Evolutionary conservation across 371 early-diverging fungal species (phyloP).

Genomic region (Syncephalastrum racemosum): DNA sequence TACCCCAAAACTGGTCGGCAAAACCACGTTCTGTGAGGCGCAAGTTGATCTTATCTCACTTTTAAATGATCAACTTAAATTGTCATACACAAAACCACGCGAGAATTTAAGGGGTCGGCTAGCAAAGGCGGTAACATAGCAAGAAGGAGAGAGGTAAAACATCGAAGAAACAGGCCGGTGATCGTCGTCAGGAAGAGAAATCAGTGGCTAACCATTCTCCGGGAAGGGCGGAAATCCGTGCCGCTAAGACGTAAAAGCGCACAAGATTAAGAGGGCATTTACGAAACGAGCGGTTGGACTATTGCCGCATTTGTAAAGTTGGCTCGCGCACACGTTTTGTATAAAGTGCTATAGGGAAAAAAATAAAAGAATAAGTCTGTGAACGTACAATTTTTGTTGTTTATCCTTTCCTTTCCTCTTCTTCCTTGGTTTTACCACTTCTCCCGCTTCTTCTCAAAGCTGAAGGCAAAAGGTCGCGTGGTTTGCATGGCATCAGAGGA

Average conservation of each 20-base stretch:
- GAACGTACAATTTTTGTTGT: neutral
- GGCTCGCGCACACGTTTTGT: slow-evolving; percentile 4
- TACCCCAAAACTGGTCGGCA: no score
- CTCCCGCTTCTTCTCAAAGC: neutral
- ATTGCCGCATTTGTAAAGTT: slow-evolving; percentile 10
- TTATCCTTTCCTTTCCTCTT: slow-evolving; percentile 4
- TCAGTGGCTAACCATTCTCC: neutral
- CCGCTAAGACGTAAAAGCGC: neutral
- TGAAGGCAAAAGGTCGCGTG: neutral
- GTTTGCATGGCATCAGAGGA: slow-evolving; percentile 10
- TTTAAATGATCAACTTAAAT: no score
- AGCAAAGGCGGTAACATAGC: neutral
- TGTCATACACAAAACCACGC: no score
- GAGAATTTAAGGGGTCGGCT: no score
- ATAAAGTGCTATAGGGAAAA: slow-evolving; percentile 5
- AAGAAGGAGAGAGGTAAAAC: neutral
- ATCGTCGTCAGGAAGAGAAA: neutral
- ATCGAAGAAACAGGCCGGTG: neutral
- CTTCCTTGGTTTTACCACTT: slow-evolving; percentile 1
- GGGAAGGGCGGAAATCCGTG: neutral
- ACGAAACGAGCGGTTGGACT: slow-evolving; percentile 2
- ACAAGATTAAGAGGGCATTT: neutral
- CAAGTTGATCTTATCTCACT: no score
- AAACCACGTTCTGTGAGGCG: no score
- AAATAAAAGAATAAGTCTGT: slow-evolving; percentile 2